These are phyloP conservation scores for Aspergillus funiculosus DNA, from an alignment of 495 filamentous ascomycete species.

Conservation along the genomic window DNA sequence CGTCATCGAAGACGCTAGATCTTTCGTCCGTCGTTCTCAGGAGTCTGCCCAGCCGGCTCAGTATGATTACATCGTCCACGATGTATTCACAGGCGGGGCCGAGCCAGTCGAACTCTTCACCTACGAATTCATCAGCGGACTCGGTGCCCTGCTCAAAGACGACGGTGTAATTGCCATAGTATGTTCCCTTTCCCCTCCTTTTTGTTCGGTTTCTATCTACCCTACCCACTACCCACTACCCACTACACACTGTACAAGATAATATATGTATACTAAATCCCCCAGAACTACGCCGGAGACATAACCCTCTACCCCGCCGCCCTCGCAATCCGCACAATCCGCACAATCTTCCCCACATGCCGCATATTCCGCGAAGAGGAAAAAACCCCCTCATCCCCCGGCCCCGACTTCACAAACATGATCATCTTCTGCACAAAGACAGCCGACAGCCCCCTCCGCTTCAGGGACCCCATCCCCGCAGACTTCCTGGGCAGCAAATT, in stretches of 20 bases:
- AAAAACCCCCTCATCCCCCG: conserved; percentile 45
- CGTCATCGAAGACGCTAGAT: conserved; percentile 74
- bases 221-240: conserved; percentile 12
- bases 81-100: conserved; percentile 97
- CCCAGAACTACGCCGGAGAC: conserved; percentile 94
- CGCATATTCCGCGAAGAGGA: conserved; percentile 85
- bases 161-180: conserved; percentile 88
- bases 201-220: background rate
- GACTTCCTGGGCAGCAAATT: conserved; percentile 71
- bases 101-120: conserved; percentile 89
- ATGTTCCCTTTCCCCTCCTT: conserved; percentile 28
- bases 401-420: conserved; percentile 82
- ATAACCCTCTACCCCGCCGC: conserved; percentile 64
- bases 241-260: background rate
- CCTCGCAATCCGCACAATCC: conserved; percentile 67
- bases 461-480: conserved; percentile 57
- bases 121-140: conserved; percentile 63
- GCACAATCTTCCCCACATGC: conserved; percentile 66
- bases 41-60: conserved; percentile 38
- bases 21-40: conserved; percentile 56
- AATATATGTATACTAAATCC: conserved; percentile 1
- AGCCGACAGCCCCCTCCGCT: conserved; percentile 33
- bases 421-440: conserved; percentile 56
- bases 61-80: conserved; percentile 92
- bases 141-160: conserved; percentile 63